A percentile compares a stretch with the other conserved stretches of the same genome.
phyloP scores from a whole-genome alignment of 208 protist genomes.

The Blechomonas ayalai region DNA sequence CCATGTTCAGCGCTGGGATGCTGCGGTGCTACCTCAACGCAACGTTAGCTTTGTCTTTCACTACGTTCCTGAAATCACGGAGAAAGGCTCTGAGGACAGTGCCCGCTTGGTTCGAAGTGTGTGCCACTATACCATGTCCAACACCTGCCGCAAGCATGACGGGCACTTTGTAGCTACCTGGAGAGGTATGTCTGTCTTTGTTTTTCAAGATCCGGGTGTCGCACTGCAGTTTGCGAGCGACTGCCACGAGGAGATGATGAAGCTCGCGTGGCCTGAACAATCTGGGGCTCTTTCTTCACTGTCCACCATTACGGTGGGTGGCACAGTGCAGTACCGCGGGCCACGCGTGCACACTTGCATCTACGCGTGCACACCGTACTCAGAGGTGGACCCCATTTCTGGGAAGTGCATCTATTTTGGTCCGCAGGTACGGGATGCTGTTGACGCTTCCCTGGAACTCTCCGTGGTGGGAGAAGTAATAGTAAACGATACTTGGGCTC shows the following conservation, averaged over 20 bases:
- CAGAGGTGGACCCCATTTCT: constrained; percentile 53
- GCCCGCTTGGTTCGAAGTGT: constrained; percentile 68
- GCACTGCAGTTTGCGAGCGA: constrained; percentile 66
- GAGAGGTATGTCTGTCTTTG: constrained; percentile 53
- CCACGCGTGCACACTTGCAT: constrained; percentile 83
- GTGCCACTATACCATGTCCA: constrained; percentile 51
- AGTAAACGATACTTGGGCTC: constrained; percentile 53
- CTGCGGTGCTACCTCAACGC: constrained; percentile 44
- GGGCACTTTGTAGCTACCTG: constrained; percentile 52
- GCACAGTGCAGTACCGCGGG: constrained; percentile 55
- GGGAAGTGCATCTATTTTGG: constrained; percentile 66
- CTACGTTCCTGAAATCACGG: constrained; percentile 34
- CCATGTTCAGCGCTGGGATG: constrained; percentile 67
- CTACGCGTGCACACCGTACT: constrained; percentile 63
- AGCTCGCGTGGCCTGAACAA: constrained; percentile 42
- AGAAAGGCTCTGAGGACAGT: constrained; percentile 33
- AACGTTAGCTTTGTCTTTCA: constrained; percentile 81
- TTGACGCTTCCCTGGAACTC: constrained; percentile 37
- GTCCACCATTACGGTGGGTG: constrained; percentile 32
- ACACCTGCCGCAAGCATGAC: constrained; percentile 17
- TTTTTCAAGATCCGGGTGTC: constrained; percentile 51
- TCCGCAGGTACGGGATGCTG: constrained; percentile 34
- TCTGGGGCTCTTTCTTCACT: constrained; percentile 21
- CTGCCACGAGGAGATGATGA: constrained; percentile 53
- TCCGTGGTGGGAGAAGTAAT: constrained; percentile 68